These are phyloP conservation scores for Termitomyces titanicus DNA, from an alignment of 768 basidiomycete species.

Conservation along the genomic window DNA sequence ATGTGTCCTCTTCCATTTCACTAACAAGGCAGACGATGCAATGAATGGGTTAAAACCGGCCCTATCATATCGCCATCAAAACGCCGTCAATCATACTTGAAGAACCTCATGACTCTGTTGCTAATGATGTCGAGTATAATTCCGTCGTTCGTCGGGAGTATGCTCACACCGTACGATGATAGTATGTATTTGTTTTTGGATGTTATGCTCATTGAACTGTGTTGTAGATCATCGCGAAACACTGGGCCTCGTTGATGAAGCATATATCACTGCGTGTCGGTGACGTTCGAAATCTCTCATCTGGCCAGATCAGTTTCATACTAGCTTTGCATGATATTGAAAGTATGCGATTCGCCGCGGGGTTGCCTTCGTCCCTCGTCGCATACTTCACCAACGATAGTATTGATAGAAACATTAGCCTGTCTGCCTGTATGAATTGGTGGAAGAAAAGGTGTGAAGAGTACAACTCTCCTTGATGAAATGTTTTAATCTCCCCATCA, in stretches of 20 bases:
- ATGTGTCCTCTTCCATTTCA: conserved; percentile 83
- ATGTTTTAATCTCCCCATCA: too few relatives aligned
- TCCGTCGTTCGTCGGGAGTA: conserved; percentile 87
- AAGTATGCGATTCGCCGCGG: conserved; percentile 75
- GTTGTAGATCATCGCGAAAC: conserved; percentile 62
- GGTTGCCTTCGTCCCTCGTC: conserved; percentile 77
- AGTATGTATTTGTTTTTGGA: background rate
- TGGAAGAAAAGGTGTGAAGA: too few relatives aligned
- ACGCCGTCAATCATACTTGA: conserved; percentile 86
- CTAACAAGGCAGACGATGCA: conserved; percentile 54
- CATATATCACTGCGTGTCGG: conserved; percentile 61
- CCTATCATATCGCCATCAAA: conserved; percentile 77
- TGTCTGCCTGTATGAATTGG: conserved; percentile 69
- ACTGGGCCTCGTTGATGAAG: conserved; percentile 59
- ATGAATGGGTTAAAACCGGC: conserved; percentile 81
- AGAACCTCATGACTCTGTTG: conserved; percentile 74
- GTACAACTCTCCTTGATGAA: too few relatives aligned
- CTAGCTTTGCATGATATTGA: conserved; percentile 87
- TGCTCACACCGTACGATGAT: conserved; percentile 56
- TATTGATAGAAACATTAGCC: conserved; percentile 63
- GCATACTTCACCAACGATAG: conserved; percentile 87
- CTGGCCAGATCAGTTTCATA: conserved; percentile 84
- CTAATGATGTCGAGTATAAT: conserved; percentile 90
- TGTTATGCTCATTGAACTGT: background rate
- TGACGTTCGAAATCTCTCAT: conserved; percentile 71